phyloP scores from a whole-genome alignment of 148 eudicot genomes.

The Diospyros kaki region DNA sequence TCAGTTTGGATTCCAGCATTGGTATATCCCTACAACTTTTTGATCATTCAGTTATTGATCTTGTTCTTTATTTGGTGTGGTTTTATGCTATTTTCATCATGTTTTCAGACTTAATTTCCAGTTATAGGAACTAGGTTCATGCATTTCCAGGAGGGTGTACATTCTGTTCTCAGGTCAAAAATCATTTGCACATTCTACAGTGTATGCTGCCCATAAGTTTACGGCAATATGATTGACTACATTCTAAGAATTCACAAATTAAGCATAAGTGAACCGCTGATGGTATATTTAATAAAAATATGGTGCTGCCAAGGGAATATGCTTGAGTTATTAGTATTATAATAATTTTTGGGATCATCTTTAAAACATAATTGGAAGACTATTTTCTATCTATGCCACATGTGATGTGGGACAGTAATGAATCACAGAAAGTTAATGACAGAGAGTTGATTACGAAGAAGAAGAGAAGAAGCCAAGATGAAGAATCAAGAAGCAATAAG shows the following conservation, averaged over 20 bases:
- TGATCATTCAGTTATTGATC: not conserved
- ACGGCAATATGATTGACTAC: not conserved
- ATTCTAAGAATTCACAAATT: not conserved
- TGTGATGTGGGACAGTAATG: too few relatives aligned
- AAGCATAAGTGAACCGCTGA: not conserved
- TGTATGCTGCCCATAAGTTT: not conserved
- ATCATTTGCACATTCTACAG: not conserved
- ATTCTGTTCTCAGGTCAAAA: not conserved
- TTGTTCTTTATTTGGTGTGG: not conserved
- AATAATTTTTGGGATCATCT: too few relatives aligned
- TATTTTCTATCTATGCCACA: too few relatives aligned
- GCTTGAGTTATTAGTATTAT: too few relatives aligned
- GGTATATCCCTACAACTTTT: constrained; percentile 37
- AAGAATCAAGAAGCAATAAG: too few relatives aligned
- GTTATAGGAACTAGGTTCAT: not conserved
- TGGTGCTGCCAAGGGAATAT: too few relatives aligned
- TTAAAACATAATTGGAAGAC: too few relatives aligned
- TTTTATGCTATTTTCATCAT: not conserved
- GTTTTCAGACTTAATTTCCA: not conserved
- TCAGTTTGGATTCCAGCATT: constrained; percentile 71
- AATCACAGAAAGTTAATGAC: too few relatives aligned
- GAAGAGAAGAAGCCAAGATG: too few relatives aligned
- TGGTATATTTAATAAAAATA: not conserved
- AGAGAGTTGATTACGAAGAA: too few relatives aligned
- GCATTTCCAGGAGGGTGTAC: not conserved